phyloP scores from a whole-genome alignment of 768 basidiomycete genomes.

The Leccinum longicurvipes region DNA sequence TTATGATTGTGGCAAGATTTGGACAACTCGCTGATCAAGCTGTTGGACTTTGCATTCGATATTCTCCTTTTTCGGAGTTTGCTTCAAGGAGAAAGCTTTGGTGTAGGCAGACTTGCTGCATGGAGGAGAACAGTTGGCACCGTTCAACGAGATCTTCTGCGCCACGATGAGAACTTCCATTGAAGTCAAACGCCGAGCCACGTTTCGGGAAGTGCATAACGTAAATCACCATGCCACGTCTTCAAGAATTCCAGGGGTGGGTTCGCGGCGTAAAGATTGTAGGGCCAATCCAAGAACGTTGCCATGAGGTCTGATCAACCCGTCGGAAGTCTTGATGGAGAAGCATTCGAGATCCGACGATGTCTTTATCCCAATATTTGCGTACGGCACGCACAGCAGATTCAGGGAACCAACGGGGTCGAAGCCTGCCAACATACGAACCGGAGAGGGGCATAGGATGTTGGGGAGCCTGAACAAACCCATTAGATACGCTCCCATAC shows the following conservation, averaged over 20 bases:
- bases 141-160: background rate
- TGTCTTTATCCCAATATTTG: background rate
- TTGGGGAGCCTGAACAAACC: background rate
- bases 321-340: background rate
- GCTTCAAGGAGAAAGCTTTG: background rate
- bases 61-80: background rate
- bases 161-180: slow-evolving; percentile 6
- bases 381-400: background rate
- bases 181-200: slow-evolving; percentile 8
- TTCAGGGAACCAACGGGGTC: background rate
- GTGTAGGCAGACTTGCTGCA: background rate
- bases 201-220: background rate
- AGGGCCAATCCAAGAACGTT: background rate
- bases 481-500: no score
- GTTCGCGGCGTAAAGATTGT: background rate
- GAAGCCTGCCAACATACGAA: background rate
- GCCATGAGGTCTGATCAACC: background rate
- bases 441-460: background rate
- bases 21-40: background rate
- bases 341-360: background rate
- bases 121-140: background rate
- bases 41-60: background rate
- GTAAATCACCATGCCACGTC: background rate
- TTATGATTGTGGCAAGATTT: background rate
- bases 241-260: background rate